Evolutionary conservation across 2,329 filamentous ascomycete species (phyloP), one percentile per base, ranked within the genome.

Genomic region (Shiraia bambusicola): DNA sequence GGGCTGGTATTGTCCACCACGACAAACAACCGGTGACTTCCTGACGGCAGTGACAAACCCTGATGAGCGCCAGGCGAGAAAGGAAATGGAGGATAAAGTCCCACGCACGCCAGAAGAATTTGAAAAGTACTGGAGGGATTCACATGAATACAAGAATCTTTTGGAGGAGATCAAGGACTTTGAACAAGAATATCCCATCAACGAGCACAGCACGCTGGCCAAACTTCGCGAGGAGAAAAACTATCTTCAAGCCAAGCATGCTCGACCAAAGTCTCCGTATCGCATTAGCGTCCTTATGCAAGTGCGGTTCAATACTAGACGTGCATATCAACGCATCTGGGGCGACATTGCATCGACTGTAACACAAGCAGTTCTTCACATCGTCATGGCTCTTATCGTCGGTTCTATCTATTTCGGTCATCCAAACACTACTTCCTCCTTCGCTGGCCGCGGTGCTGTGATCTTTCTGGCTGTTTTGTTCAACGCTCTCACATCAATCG

Each of bases 1-100:
- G 66, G 87, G 87, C 28, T 91, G 81, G 76, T 63, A 77, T 25
- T 88, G 84, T 52, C 83, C 83, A 0, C 65, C 75, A 2, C 76
- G 85, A 2, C 83, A 87, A 56, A 89, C 84, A 0, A 83, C 82
- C 0, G 82, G 80, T 2, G 87, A 92, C 54, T 92, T 91, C 63
- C 68, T 91, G 16, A 91, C 86, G 0, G 86, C 83, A 1, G 80
- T 91, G 40, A 88, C 82, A 2, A 72, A 71, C 27, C 51, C 74
- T 1, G 52, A 65, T 26, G 73, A 77, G 50, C 69, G 74, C 34
- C 51, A 70, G 22, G 59, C 72, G 0, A 56, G 52, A n/a, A 39
- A 62, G 24, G 74, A 72, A 1, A 72, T 61, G 47, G 72, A 75
- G 53, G 59, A 68, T 47, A 66, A 61, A 35, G 72, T 74, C 1